Conservation (phyloP, 2,329 filamentous ascomycete genomes). For the Xylogone sp. region DNA sequence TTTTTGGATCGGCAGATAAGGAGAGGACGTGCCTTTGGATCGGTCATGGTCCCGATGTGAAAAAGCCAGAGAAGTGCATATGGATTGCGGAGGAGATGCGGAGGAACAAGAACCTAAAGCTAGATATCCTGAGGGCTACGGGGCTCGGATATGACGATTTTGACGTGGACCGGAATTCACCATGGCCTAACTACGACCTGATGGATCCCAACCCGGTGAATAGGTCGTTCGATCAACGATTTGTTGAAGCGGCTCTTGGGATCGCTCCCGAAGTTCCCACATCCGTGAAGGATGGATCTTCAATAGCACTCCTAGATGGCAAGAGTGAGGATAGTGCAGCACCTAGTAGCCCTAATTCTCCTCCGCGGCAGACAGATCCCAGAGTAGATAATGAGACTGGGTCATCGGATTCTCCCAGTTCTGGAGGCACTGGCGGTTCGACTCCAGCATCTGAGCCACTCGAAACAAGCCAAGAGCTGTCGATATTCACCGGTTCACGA, state of each 20-base stretch:
- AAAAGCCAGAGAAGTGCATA: constrained; percentile 9
- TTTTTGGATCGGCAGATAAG: constrained; percentile 14
- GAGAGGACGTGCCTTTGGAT: constrained; percentile 24
- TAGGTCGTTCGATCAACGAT: constrained; percentile 27
- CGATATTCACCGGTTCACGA: too few species aligned
- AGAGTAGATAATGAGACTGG: too few species aligned
- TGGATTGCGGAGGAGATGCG: constrained; percentile 27
- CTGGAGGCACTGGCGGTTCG: too few species aligned
- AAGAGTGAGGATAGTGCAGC: background rate
- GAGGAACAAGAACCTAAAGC: constrained; percentile 18
- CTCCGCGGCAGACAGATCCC: too few species aligned
- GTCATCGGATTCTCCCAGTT: too few species aligned
- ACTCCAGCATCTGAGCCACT: too few species aligned
- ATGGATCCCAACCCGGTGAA: constrained; percentile 17
- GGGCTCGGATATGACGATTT: constrained; percentile 30
- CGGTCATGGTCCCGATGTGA: constrained; percentile 13
- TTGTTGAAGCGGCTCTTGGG: constrained; percentile 25
- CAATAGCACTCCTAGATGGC: background rate
- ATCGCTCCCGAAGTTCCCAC: constrained; percentile 3
- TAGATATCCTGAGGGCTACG: constrained; percentile 25
- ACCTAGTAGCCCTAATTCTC: background rate
- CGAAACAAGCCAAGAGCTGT: too few species aligned
- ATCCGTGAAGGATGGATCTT: background rate
- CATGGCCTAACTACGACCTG: constrained; percentile 22
- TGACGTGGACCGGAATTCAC: constrained; percentile 10